Percentiles rank a stretch among this genome's conserved stretches.
These are phyloP conservation scores for Trichaptum fuscoviolaceum DNA, from an alignment of 768 basidiomycete species.

Conservation along the genomic window DNA sequence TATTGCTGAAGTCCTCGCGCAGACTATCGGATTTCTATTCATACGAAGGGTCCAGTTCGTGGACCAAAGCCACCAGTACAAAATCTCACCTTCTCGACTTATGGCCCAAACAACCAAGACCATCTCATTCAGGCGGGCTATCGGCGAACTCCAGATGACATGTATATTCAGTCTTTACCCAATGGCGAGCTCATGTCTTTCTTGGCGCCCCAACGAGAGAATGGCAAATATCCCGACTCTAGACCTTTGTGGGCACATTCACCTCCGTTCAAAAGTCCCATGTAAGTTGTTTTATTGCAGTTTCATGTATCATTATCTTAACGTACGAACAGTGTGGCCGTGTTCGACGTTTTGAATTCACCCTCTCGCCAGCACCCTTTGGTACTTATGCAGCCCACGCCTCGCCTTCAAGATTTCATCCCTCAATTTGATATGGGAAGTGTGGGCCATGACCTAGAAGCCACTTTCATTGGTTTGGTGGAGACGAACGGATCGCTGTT, in stretches of 20 bases:
- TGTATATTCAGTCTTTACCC: conserved; percentile 76
- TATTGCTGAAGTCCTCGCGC: conserved; percentile 23
- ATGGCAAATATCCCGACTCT: conserved; percentile 26
- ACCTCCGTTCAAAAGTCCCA: conserved; percentile 48
- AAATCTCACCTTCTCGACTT: conserved; percentile 84
- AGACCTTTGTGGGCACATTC: conserved; percentile 52
- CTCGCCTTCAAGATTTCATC: conserved; percentile 67
- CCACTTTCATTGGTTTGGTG: conserved; percentile 80
- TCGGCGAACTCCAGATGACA: conserved; percentile 68
- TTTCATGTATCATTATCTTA: not conserved
- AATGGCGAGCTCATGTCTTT: conserved; percentile 78
- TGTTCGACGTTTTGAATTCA: conserved; percentile 67
- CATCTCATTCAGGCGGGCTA: conserved; percentile 67
- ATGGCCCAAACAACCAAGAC: conserved; percentile 90
- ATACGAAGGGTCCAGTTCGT: conserved; percentile 43
- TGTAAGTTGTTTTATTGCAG: conserved; percentile 41
- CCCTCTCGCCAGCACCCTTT: conserved; percentile 54
- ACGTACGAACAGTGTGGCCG: conserved; percentile 55
- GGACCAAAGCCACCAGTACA: conserved; percentile 49
- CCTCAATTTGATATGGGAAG: conserved; percentile 36
- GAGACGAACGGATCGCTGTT: conserved; percentile 70
- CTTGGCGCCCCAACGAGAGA: conserved; percentile 15
- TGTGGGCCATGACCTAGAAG: conserved; percentile 43
- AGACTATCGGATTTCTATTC: conserved; percentile 91
- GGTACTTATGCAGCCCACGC: conserved; percentile 83